Conservation (phyloP, 495 filamentous ascomycete genomes). For the Trichoderma reesei region DNA sequence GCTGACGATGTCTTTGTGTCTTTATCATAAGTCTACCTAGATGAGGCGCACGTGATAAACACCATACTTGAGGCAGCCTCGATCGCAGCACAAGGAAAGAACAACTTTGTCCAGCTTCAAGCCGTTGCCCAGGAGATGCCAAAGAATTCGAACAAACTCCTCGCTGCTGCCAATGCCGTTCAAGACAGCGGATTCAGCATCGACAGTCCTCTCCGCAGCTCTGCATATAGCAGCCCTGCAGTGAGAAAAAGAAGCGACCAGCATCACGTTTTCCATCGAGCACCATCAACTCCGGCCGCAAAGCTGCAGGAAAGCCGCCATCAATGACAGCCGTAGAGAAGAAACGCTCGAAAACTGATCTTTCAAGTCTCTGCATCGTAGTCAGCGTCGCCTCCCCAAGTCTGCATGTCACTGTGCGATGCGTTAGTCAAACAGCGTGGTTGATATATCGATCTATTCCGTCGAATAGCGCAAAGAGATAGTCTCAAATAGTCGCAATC, state of each 20-base stretch:
- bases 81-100: neutral
- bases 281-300: neutral
- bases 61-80: neutral
- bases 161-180: neutral
- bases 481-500: neutral
- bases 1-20: too few species aligned
- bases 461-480: neutral
- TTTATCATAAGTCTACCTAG: too few species aligned
- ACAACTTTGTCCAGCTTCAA: neutral
- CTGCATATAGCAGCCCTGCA: conserved; percentile 29
- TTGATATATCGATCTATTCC: neutral
- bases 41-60: neutral
- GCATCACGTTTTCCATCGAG: conserved; percentile 2
- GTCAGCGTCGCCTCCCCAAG: neutral
- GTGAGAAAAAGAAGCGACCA: conserved; percentile 32
- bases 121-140: too few species aligned
- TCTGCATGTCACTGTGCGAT: neutral
- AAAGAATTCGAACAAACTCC: too few species aligned
- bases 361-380: neutral
- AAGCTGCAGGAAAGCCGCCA: neutral
- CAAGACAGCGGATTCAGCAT: neutral
- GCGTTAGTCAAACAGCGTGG: neutral
- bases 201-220: conserved; percentile 28
- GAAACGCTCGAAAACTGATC: neutral
- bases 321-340: neutral